These are phyloP conservation scores for Ophiosphaerella herpotricha DNA, from an alignment of 2,329 filamentous ascomycete genomes.

Conservation along the genomic window DNA sequence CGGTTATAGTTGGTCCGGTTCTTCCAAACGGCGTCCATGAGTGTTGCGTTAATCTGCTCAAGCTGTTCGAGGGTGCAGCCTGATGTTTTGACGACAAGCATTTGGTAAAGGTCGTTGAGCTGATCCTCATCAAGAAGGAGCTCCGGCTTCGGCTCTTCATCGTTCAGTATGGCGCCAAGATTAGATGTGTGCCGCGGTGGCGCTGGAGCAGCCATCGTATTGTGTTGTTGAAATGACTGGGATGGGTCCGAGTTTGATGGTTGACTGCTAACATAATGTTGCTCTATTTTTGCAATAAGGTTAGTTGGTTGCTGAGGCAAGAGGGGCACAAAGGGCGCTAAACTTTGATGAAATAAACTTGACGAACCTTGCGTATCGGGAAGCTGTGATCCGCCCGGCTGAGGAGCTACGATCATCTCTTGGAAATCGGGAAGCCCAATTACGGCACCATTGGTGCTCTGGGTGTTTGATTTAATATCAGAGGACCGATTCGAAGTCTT, in stretches of 20 bases:
- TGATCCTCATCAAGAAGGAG: slow-evolving; percentile 56
- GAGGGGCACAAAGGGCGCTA: slow-evolving; percentile 11
- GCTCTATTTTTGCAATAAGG: slow-evolving; percentile 28
- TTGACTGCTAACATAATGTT: slow-evolving; percentile 41
- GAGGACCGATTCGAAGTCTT: slow-evolving; percentile 75
- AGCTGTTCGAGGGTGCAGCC: slow-evolving; percentile 90
- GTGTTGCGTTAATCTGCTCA: slow-evolving; percentile 85
- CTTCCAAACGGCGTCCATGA: slow-evolving; percentile 91
- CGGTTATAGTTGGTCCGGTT: slow-evolving; percentile 82
- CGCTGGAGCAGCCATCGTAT: slow-evolving; percentile 43
- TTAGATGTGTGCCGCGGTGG: slow-evolving; percentile 41
- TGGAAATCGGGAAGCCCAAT: slow-evolving; percentile 61
- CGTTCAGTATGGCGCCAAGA: slow-evolving; percentile 51
- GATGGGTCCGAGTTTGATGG: slow-evolving; percentile 45
- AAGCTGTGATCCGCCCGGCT: slow-evolving; percentile 60
- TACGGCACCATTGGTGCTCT: slow-evolving; percentile 68
- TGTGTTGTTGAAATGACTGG: slow-evolving; percentile 40
- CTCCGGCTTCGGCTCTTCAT: slow-evolving; percentile 35
- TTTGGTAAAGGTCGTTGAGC: slow-evolving; percentile 63
- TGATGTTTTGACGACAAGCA: slow-evolving; percentile 69
- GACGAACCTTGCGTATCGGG: slow-evolving; percentile 66
- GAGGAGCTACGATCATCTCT: slow-evolving; percentile 51
- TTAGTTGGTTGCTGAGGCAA: slow-evolving; percentile 20
- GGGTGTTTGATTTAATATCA: slow-evolving; percentile 73
- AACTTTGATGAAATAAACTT: slow-evolving; percentile 21